These are phyloP conservation scores for Yamadazyma dushanensis DNA, from an alignment of 1,139 yeast genomes.

Conservation along the genomic window DNA sequence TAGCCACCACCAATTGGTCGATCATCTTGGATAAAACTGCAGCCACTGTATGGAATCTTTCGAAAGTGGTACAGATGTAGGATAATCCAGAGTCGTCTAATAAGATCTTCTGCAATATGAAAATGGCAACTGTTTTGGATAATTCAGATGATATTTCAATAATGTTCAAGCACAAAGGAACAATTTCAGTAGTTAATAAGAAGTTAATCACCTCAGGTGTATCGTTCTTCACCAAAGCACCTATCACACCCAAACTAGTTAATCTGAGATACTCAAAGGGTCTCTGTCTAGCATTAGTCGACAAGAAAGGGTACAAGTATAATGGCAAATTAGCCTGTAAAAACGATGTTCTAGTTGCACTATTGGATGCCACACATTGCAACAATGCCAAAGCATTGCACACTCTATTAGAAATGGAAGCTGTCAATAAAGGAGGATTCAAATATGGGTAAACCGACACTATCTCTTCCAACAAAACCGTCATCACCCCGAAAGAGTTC, in stretches of 20 bases:
- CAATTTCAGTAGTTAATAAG: slow-evolving; percentile 88
- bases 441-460: slow-evolving; percentile 85
- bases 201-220: slow-evolving; percentile 93
- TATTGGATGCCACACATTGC: slow-evolving; percentile 96
- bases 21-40: slow-evolving; percentile 88
- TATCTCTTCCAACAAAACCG: slow-evolving; percentile 85
- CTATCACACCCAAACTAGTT: slow-evolving; percentile 94
- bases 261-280: slow-evolving; percentile 91
- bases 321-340: slow-evolving; percentile 89
- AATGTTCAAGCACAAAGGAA: slow-evolving; percentile 88
- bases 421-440: slow-evolving; percentile 83
- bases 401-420: slow-evolving; percentile 87
- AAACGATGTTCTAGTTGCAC: slow-evolving; percentile 82
- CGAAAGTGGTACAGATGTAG: slow-evolving; percentile 93
- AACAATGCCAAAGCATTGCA: slow-evolving; percentile 93
- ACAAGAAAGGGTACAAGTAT: slow-evolving; percentile 88
- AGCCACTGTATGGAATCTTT: slow-evolving; percentile 91
- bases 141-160: slow-evolving; percentile 96
- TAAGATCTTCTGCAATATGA: slow-evolving; percentile 87
- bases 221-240: slow-evolving; percentile 94
- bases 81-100: slow-evolving; percentile 89
- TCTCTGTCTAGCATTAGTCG: slow-evolving; percentile 87
- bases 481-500: slow-evolving; percentile 97
- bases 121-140: slow-evolving; percentile 94
- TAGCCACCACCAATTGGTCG: slow-evolving; percentile 55